Evolutionary conservation across 2,329 filamentous ascomycete species (phyloP).

Genomic region (Colletotrichum sp.): DNA sequence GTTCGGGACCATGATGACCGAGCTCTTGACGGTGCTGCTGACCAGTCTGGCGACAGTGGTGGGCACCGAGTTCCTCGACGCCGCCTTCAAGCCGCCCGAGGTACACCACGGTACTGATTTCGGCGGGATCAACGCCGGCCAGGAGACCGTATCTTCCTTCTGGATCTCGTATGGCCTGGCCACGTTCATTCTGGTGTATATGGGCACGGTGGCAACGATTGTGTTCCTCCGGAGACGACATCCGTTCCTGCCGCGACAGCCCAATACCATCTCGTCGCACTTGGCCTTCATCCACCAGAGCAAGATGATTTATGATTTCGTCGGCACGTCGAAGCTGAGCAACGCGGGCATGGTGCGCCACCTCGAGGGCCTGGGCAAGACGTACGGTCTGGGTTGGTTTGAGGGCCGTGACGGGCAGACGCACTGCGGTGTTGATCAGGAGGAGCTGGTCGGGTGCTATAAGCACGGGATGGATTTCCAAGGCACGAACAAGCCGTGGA

Average conservation of each 20-base stretch:
- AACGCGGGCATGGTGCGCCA: conserved; percentile 65
- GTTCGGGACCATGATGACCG: conserved; percentile 73
- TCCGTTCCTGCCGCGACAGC: conserved; percentile 78
- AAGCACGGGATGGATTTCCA: conserved; percentile 64
- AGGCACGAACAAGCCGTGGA: conserved; percentile 58
- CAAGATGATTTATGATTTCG: conserved; percentile 80
- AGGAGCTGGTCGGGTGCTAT: conserved; percentile 70
- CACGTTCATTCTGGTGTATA: conserved; percentile 68
- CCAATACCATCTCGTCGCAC: conserved; percentile 78
- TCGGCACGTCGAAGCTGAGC: conserved; percentile 69
- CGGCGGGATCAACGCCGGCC: conserved; percentile 51
- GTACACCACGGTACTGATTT: conserved; percentile 7
- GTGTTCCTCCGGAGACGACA: conserved; percentile 68
- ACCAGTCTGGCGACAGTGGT: conserved; percentile 70
- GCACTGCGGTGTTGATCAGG: conserved; percentile 80
- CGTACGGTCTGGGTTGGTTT: conserved; percentile 81
- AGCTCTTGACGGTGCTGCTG: conserved; percentile 73
- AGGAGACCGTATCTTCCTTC: conserved; percentile 69
- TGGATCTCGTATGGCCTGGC: conserved; percentile 68
- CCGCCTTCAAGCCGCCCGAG: conserved; percentile 24
- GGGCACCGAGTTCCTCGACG: conserved; percentile 61
- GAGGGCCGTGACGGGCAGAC: conserved; percentile 72
- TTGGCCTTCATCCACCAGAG: conserved; percentile 81
- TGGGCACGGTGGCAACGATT: conserved; percentile 61
- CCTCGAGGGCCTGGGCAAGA: conserved; percentile 66